Percentiles rank a stretch among this genome's conserved stretches.
phyloP scores from a whole-genome alignment of 1,284 basidiomycete genomes.

The Volvariella volvacea region DNA sequence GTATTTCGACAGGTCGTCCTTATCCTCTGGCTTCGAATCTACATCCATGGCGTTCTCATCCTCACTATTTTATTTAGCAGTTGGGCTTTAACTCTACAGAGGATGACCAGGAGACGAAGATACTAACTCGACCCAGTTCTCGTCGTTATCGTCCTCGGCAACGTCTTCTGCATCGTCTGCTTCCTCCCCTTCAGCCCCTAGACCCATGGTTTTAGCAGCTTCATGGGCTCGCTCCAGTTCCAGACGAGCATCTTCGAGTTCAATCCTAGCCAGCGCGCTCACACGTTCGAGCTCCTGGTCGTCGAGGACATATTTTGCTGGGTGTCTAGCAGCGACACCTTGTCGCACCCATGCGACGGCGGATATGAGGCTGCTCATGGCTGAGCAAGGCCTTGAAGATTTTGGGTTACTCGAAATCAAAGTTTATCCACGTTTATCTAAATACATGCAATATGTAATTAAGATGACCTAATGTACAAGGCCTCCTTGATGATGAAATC shows the following conservation, averaged over 20 bases:
- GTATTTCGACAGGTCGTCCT: slow-evolving; percentile 84
- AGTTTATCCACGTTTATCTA: background rate
- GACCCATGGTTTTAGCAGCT: slow-evolving; percentile 70
- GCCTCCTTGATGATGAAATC: slow-evolving; percentile 38
- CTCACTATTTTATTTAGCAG: slow-evolving; percentile 27
- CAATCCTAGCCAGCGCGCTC: slow-evolving; percentile 80
- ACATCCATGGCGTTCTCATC: slow-evolving; percentile 66
- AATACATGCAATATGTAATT: no score
- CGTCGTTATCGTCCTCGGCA: slow-evolving; percentile 45
- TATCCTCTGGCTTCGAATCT: slow-evolving; percentile 38
- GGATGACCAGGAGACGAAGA: slow-evolving; percentile 10
- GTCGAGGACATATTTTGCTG: slow-evolving; percentile 87
- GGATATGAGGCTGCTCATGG: slow-evolving; percentile 72
- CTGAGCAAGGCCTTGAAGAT: background rate
- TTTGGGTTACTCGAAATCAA: slow-evolving; percentile 1
- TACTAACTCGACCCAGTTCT: slow-evolving; percentile 81
- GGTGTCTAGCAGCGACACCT: slow-evolving; percentile 73
- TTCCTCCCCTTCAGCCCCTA: slow-evolving; percentile 51
- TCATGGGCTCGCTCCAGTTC: slow-evolving; percentile 81
- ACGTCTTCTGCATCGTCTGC: slow-evolving; percentile 51
- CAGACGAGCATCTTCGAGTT: slow-evolving; percentile 81
- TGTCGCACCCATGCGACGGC: slow-evolving; percentile 72
- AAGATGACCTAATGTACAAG: no score
- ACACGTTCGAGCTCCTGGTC: slow-evolving; percentile 89
- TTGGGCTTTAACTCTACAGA: slow-evolving; percentile 14